phyloP scores from a whole-genome alignment of 2,329 filamentous ascomycete genomes.

The Sarocladium kiliense region DNA sequence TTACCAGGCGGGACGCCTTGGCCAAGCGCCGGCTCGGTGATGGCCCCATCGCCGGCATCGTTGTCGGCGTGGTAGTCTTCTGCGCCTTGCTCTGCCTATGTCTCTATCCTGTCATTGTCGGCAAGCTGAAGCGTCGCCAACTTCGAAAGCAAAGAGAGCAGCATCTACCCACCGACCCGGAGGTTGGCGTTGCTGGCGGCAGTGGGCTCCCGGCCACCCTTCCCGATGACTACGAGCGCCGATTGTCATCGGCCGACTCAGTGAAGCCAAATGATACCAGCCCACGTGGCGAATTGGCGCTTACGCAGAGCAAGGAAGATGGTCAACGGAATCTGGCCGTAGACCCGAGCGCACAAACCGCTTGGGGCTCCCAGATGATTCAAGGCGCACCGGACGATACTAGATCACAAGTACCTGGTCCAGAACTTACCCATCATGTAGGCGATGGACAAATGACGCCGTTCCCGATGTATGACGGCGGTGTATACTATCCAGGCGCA shows the following conservation, averaged over 20 bases:
- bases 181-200: conserved; percentile 21
- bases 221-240: conserved; percentile 16
- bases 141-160: conserved; percentile 14
- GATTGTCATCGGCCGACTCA: conserved; percentile 32
- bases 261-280: conserved; percentile 23
- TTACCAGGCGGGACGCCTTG: conserved; percentile 15
- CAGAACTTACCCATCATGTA: not conserved
- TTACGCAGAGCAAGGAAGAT: not conserved
- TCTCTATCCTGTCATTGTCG: conserved; percentile 33
- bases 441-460: conserved; percentile 9
- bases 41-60: conserved; percentile 32
- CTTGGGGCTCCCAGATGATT: conserved; percentile 2
- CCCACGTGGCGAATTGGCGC: conserved; percentile 14
- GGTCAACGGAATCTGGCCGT: not conserved
- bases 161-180: conserved; percentile 21
- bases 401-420: not conserved
- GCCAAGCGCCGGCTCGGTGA: conserved; percentile 24
- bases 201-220: not conserved
- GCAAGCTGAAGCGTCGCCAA: conserved; percentile 16
- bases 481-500: conserved; percentile 7
- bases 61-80: conserved; percentile 29
- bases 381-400: not conserved
- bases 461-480: conserved; percentile 16
- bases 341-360: not conserved
- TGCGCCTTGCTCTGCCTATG: conserved; percentile 29